These are phyloP conservation scores for Glebionis coronaria DNA, from an alignment of 129 eudicot genomes.

Conservation along the genomic window DNA sequence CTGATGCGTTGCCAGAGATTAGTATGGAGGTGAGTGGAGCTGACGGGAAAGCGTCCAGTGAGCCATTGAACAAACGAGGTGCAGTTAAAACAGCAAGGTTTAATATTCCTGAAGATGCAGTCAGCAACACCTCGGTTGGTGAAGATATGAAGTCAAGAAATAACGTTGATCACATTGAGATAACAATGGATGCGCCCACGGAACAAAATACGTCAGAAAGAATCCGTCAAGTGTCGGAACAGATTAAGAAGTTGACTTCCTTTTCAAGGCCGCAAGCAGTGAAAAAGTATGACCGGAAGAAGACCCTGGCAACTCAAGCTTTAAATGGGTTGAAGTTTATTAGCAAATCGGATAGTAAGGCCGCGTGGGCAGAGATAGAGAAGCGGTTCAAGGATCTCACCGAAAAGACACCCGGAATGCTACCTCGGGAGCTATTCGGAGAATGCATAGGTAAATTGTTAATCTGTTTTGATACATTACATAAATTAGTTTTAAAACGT, in stretches of 20 bases:
- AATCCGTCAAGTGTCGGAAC: conserved; percentile 53
- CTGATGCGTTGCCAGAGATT: conserved; percentile 29
- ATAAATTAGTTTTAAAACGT: no score
- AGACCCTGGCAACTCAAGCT: conserved; percentile 55
- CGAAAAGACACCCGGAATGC: conserved; percentile 41
- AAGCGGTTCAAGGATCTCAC: conserved; percentile 49
- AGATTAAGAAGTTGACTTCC: conserved; percentile 44
- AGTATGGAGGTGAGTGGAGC: conserved; percentile 6
- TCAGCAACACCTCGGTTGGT: not conserved
- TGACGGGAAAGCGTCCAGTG: conserved; percentile 13
- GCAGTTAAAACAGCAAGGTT: conserved; percentile 7
- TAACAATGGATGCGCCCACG: not conserved
- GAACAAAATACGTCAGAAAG: conserved; percentile 51
- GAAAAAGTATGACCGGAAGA: conserved; percentile 45
- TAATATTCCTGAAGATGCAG: not conserved
- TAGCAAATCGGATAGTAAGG: conserved; percentile 53
- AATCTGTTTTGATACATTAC: not conserved
- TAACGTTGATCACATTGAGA: no score
- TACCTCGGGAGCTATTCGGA: conserved; percentile 55
- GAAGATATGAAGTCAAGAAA: no score
- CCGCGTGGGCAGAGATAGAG: conserved; percentile 63
- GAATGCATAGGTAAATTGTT: conserved; percentile 65
- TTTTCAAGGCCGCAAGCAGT: conserved; percentile 24
- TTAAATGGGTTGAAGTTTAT: conserved; percentile 62
- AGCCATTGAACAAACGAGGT: conserved; percentile 1